phyloP scores from a whole-genome alignment of 1,139 yeast species.

The Zygosaccharomyces pseudobailii region DNA sequence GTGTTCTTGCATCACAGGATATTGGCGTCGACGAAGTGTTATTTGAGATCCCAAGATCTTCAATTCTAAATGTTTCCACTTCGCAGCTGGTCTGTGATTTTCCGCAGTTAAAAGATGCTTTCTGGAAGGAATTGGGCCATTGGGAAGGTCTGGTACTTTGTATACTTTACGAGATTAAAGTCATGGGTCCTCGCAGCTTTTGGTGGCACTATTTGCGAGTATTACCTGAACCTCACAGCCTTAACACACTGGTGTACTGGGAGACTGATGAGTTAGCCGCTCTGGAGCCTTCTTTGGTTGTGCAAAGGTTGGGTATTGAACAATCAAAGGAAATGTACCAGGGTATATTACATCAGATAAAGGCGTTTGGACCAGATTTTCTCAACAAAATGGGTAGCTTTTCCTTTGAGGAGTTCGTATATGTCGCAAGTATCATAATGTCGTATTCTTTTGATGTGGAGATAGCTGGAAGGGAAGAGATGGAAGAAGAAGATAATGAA shows the following conservation, averaged over 20 bases:
- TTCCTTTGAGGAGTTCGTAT: constrained; percentile 56
- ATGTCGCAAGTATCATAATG: constrained; percentile 66
- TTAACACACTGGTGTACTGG: constrained; percentile 84
- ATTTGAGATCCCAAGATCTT: constrained; percentile 61
- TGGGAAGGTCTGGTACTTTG: constrained; percentile 78
- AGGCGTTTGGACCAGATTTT: constrained; percentile 11
- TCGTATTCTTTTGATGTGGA: constrained; percentile 66
- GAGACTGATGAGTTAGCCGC: constrained; percentile 40
- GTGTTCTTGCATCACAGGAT: constrained; percentile 60
- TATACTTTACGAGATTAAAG: constrained; percentile 51
- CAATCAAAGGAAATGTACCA: constrained; percentile 59
- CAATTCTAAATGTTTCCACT: constrained; percentile 55
- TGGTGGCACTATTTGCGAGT: constrained; percentile 73
- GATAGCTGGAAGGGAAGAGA: constrained; percentile 31
- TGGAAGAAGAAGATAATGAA: constrained; percentile 32
- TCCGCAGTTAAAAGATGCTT: constrained; percentile 37
- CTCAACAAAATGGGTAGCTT: constrained; percentile 27
- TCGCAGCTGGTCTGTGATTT: constrained; percentile 42
- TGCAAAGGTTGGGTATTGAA: constrained; percentile 65
- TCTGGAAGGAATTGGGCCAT: constrained; percentile 46
- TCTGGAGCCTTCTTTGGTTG: constrained; percentile 66
- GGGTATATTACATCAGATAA: constrained; percentile 18
- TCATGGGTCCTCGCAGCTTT: constrained; percentile 41
- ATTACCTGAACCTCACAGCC: constrained; percentile 48
- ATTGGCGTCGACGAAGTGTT: constrained; percentile 56